These are phyloP conservation scores for Fermentozyma sake DNA, from an alignment of 1,139 yeast genomes.

Conservation along the genomic window DNA sequence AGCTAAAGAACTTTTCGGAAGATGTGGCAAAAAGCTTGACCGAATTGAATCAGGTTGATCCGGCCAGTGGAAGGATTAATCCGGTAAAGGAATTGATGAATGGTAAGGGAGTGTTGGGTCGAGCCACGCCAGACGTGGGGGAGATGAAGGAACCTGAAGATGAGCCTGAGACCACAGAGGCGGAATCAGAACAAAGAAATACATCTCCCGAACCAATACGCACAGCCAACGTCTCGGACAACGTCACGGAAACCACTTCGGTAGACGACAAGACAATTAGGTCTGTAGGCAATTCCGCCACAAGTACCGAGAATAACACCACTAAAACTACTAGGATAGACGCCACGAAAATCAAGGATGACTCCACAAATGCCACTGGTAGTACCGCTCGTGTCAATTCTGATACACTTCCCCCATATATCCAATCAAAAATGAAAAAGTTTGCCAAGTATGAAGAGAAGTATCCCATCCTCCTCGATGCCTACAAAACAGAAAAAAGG, in stretches of 20 bases:
- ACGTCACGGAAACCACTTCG: background rate
- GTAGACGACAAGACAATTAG: no score
- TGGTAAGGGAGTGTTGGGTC: slow-evolving; percentile 27
- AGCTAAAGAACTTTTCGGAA: slow-evolving; percentile 58
- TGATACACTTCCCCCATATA: slow-evolving; percentile 46
- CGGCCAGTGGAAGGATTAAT: slow-evolving; percentile 12
- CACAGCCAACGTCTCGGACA: no score
- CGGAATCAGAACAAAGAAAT: slow-evolving; percentile 2
- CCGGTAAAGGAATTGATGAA: slow-evolving; percentile 30
- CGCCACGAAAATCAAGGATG: no score
- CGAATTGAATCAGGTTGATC: slow-evolving; percentile 11
- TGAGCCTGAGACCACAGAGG: slow-evolving; percentile 13
- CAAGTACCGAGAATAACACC: slow-evolving; percentile 2
- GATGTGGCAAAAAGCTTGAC: slow-evolving; percentile 45
- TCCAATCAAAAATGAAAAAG: slow-evolving; percentile 64
- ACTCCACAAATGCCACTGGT: background rate
- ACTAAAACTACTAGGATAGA: background rate
- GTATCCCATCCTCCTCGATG: slow-evolving; percentile 77
- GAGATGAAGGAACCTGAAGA: slow-evolving; percentile 47
- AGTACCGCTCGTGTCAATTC: slow-evolving; percentile 14
- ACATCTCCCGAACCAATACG: slow-evolving; percentile 2
- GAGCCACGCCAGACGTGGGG: slow-evolving; percentile 41
- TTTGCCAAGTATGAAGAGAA: slow-evolving; percentile 86
- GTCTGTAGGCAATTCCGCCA: no score
- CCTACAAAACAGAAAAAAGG: slow-evolving; percentile 76